Conservation (phyloP, 495 filamentous ascomycete genomes). For the Aspergillus bertholletiae region DNA sequence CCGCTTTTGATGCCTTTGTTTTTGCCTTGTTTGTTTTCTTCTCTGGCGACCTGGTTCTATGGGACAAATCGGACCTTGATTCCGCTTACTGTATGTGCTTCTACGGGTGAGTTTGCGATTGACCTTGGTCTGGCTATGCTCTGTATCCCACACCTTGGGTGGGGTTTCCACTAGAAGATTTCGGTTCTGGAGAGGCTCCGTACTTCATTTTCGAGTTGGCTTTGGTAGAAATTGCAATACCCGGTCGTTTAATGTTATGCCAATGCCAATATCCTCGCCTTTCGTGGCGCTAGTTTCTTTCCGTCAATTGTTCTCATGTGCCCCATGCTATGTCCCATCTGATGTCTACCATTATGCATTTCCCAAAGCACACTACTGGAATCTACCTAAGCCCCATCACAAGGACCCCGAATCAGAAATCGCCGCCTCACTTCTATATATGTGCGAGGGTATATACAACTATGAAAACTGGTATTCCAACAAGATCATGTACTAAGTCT, state of each 20-base stretch:
- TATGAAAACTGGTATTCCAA: too few species aligned
- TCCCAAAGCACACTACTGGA: too few species aligned
- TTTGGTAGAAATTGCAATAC: constrained; percentile 9
- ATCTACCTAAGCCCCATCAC: too few species aligned
- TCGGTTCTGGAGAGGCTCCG: neutral
- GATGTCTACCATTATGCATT: too few species aligned
- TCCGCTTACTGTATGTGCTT: neutral
- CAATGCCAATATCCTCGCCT: neutral
- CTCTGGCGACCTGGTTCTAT: constrained; percentile 12
- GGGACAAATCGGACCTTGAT: constrained; percentile 9
- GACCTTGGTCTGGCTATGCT: constrained; percentile 1
- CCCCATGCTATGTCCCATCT: too few species aligned
- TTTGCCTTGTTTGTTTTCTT: constrained; percentile 5
- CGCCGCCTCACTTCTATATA: too few species aligned
- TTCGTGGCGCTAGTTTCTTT: neutral
- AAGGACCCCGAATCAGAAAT: too few species aligned
- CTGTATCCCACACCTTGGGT: neutral
- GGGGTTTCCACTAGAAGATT: neutral
- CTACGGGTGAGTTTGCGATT: neutral
- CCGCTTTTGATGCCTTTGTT: constrained; percentile 7
- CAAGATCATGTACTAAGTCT: too few species aligned
- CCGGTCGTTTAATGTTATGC: neutral
- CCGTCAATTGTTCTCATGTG: too few species aligned
- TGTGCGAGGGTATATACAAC: too few species aligned
- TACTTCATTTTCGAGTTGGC: neutral